Conservation (phyloP, 345 rosid genomes). For the Eutrema japonicum region DNA sequence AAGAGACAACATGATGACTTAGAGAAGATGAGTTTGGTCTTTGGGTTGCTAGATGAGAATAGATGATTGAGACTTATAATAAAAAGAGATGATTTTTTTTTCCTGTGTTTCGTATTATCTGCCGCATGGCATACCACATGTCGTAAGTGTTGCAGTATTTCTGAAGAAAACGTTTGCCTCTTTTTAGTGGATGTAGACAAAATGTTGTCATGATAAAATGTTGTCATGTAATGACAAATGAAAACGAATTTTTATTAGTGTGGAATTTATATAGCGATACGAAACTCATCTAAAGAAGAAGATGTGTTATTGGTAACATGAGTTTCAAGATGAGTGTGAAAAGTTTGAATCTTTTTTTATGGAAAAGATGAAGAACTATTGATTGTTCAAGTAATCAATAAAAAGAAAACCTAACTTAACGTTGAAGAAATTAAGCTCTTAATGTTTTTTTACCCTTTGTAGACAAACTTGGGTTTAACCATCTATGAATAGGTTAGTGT, state of each 20-base stretch:
- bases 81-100: neutral
- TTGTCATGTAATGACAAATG: constrained; percentile 35
- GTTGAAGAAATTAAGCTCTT: constrained; percentile 2
- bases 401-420: neutral
- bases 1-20: constrained; percentile 34
- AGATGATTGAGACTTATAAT: constrained; percentile 14
- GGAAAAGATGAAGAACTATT: constrained; percentile 9
- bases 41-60: neutral
- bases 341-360: constrained; percentile 2
- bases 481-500: neutral
- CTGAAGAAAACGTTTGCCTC: constrained; percentile 35
- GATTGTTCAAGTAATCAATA: neutral
- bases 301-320: constrained; percentile 17
- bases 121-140: constrained; percentile 53
- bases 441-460: neutral
- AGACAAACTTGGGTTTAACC: constrained; percentile 5
- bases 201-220: constrained; percentile 34
- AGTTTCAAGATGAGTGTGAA: constrained; percentile 9
- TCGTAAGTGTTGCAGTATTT: constrained; percentile 30
- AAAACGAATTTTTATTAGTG: neutral
- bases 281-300: constrained; percentile 15
- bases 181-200: constrained; percentile 34
- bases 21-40: constrained; percentile 25
- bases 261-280: constrained; percentile 22
- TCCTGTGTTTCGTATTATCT: constrained; percentile 34